A percentile compares a stretch with the other conserved stretches of the same genome.
Evolutionary conservation across 1,284 basidiomycete species (phyloP).

Genomic region (Butyriboletus appendiculatus): DNA sequence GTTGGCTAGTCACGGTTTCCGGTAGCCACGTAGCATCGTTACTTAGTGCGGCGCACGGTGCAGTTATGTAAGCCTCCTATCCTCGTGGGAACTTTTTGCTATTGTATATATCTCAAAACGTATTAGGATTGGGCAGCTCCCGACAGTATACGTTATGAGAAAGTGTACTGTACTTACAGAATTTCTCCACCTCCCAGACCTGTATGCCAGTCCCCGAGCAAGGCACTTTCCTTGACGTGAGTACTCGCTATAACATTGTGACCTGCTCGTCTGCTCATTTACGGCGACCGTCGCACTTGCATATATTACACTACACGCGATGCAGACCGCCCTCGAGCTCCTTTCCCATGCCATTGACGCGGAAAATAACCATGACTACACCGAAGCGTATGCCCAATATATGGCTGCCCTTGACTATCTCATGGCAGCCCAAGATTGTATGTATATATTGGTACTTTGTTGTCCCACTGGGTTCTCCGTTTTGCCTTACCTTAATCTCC

Average conservation of each 20-base stretch:
- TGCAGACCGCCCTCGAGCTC: slow-evolving; percentile 21
- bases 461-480: not conserved
- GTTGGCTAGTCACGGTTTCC: no score
- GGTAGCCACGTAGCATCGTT: no score
- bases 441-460: slow-evolving; percentile 36
- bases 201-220: slow-evolving; percentile 2
- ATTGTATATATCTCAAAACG: no score
- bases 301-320: no score
- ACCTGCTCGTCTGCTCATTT: not conserved
- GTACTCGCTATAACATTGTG: not conserved
- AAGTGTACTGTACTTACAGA: no score
- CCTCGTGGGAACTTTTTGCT: no score
- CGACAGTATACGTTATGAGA: no score
- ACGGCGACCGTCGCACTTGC: not conserved
- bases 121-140: no score
- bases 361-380: slow-evolving; percentile 90
- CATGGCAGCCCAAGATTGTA: slow-evolving; percentile 72
- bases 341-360: slow-evolving; percentile 38
- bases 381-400: slow-evolving; percentile 92
- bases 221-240: slow-evolving; percentile 6
- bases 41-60: no score
- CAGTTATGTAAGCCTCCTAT: no score
- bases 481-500: slow-evolving; percentile 30
- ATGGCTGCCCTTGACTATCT: slow-evolving; percentile 97
- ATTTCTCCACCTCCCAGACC: not conserved